Evolutionary conservation across 1,284 basidiomycete genomes (phyloP).

Genomic region (Microbotryum intermedium): DNA sequence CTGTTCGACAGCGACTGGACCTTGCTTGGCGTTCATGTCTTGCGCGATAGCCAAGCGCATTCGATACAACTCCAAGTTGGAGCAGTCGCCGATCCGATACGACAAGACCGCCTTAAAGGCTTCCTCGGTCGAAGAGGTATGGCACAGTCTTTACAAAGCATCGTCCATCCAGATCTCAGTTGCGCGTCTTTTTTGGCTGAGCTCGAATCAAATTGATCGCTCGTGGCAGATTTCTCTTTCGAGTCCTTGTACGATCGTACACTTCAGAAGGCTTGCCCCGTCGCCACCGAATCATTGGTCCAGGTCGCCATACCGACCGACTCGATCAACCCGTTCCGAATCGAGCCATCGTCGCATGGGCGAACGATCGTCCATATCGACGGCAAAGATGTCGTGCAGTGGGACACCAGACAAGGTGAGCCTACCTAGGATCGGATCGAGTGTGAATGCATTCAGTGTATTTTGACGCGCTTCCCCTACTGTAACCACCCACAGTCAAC

Average conservation of each 20-base stretch:
- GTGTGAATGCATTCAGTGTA: too few species aligned
- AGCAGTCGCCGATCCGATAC: constrained; percentile 69
- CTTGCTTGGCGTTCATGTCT: constrained; percentile 62
- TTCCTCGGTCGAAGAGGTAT: constrained; percentile 50
- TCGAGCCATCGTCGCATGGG: constrained; percentile 7
- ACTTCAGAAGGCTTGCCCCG: constrained; percentile 51
- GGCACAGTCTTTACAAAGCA: constrained; percentile 11
- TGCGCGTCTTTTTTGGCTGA: too few species aligned
- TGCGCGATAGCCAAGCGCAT: constrained; percentile 42
- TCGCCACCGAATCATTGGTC: constrained; percentile 48
- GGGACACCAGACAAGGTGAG: constrained; percentile 16
- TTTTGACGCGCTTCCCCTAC: too few species aligned
- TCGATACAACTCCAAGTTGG: constrained; percentile 64
- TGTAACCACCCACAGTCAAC: not conserved
- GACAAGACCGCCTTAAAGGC: constrained; percentile 43
- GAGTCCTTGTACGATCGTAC: constrained; percentile 60
- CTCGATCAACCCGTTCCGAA: constrained; percentile 17
- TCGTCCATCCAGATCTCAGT: too few species aligned
- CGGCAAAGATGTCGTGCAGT: constrained; percentile 3
- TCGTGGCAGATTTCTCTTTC: constrained; percentile 63
- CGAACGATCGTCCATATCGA: not conserved
- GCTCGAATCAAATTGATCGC: constrained; percentile 2
- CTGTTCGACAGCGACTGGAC: constrained; percentile 84
- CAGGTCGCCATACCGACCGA: constrained; percentile 18
- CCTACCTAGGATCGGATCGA: too few species aligned